Conservation (phyloP, 768 basidiomycete species). For the Fibroporia radiculosa region DNA sequence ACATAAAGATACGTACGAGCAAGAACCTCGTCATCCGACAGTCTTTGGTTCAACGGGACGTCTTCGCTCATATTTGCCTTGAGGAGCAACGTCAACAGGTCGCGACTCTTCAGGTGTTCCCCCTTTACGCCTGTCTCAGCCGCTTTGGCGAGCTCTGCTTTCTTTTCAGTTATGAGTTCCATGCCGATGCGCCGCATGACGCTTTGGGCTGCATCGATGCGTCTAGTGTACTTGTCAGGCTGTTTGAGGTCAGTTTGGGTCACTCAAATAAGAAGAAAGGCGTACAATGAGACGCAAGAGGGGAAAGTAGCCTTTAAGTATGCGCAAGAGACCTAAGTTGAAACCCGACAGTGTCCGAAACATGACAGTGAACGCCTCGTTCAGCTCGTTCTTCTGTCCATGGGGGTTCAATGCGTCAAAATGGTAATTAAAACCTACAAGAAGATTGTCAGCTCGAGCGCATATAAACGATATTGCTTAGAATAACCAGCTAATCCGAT, state of each 20-base stretch:
- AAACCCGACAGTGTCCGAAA: slow-evolving; percentile 12
- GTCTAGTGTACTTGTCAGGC: slow-evolving; percentile 1
- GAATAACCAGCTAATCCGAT: slow-evolving; percentile 32
- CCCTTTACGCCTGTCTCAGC: slow-evolving; percentile 15
- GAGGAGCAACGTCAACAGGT: slow-evolving; percentile 52
- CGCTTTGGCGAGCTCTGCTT: slow-evolving; percentile 22
- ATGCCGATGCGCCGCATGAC: slow-evolving; percentile 22
- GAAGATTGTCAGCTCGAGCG: neutral
- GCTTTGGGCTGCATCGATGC: slow-evolving; percentile 7
- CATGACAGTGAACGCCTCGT: slow-evolving; percentile 21
- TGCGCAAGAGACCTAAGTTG: slow-evolving; percentile 1
- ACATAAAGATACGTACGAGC: slow-evolving; percentile 30
- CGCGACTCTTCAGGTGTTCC: slow-evolving; percentile 29
- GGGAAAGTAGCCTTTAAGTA: slow-evolving; percentile 5
- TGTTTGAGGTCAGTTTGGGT: neutral
- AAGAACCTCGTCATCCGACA: slow-evolving; percentile 58
- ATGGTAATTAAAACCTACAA: slow-evolving; percentile 27
- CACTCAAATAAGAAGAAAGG: neutral
- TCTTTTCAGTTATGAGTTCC: slow-evolving; percentile 24
- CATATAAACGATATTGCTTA: slow-evolving; percentile 1
- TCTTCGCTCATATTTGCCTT: slow-evolving; percentile 59
- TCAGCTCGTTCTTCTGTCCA: slow-evolving; percentile 24
- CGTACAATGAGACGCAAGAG: slow-evolving; percentile 14
- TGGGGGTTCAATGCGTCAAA: slow-evolving; percentile 24
- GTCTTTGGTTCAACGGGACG: slow-evolving; percentile 40